These are phyloP conservation scores for Sextonia rubra DNA, from an alignment of 164 flowering plant species.

Conservation along the genomic window DNA sequence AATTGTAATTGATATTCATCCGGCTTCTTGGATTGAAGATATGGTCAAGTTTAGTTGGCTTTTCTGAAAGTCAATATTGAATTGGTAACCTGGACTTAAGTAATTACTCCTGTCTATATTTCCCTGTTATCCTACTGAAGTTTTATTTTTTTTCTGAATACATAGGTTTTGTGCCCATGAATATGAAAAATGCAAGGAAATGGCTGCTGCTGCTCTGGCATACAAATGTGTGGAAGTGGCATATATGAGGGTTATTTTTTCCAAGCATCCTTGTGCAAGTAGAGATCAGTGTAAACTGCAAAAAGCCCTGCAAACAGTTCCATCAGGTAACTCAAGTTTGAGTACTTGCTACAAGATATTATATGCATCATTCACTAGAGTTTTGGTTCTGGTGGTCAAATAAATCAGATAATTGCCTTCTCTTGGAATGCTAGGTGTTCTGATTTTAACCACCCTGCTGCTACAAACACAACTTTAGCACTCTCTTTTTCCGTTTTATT, in stretches of 20 bases:
- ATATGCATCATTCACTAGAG: neutral
- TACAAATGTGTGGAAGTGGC: slow-evolving; percentile 93
- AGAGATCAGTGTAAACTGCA: slow-evolving; percentile 64
- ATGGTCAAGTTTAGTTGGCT: neutral
- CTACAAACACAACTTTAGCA: too few relatives aligned
- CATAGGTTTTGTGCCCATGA: slow-evolving; percentile 68
- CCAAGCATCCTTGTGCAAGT: slow-evolving; percentile 30
- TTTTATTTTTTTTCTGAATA: neutral
- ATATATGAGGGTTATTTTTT: slow-evolving; percentile 60
- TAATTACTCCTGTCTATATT: too few relatives aligned
- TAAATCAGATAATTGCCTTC: neutral
- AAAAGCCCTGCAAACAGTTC: slow-evolving; percentile 46
- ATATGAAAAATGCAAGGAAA: slow-evolving; percentile 55
- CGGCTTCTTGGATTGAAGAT: neutral
- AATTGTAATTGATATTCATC: neutral
- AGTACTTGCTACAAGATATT: neutral
- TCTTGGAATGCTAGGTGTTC: neutral
- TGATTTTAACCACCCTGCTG: too few relatives aligned
- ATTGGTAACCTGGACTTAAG: neutral
- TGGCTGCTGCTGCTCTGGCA: slow-evolving; percentile 82
- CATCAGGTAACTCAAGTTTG: slow-evolving; percentile 47
- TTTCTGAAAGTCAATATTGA: neutral
- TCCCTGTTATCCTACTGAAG: too few relatives aligned
- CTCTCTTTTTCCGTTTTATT: too few relatives aligned
- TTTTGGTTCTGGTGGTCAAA: neutral